phyloP scores from a whole-genome alignment of 495 filamentous ascomycete species.

The Cercophora newfieldiana region DNA sequence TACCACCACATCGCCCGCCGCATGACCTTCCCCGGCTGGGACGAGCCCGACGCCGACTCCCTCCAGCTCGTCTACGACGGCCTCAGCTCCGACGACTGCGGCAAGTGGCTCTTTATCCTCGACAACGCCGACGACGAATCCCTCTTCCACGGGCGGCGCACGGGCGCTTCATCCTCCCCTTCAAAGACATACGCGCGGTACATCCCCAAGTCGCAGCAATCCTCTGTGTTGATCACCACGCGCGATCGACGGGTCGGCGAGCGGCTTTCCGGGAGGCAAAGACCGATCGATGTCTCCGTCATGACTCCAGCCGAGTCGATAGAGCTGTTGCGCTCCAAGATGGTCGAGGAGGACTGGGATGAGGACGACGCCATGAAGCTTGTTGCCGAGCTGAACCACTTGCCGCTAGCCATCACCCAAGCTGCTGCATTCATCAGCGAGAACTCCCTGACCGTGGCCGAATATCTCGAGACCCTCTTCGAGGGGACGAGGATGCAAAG shows the following conservation, averaged over 20 bases:
- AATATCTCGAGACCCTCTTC: not conserved
- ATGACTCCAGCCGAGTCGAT: not conserved
- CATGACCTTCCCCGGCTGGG: not conserved
- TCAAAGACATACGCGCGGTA: not conserved
- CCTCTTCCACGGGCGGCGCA: not conserved
- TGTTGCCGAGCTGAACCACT: not conserved
- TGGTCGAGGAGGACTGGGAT: not conserved
- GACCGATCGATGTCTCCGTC: not conserved
- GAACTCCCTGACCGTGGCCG: not conserved
- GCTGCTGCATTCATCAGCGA: not conserved
- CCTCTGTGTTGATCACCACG: not conserved
- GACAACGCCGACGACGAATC: slow-evolving; percentile 3
- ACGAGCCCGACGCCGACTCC: not conserved
- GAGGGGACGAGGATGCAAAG: not conserved
- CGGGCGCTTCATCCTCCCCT: not conserved
- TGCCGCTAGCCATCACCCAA: slow-evolving; percentile 1
- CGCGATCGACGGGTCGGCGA: not conserved
- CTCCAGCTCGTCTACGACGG: slow-evolving; percentile 2
- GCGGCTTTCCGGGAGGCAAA: not conserved
- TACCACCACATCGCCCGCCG: not conserved
- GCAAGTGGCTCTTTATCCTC: not conserved
- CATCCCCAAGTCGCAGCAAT: not conserved
- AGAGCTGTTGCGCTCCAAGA: not conserved
- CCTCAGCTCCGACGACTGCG: not conserved
- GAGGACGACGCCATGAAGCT: not conserved